phyloP scores from a whole-genome alignment of 2,329 filamentous ascomycete species.

The Colletotrichum sp. region DNA sequence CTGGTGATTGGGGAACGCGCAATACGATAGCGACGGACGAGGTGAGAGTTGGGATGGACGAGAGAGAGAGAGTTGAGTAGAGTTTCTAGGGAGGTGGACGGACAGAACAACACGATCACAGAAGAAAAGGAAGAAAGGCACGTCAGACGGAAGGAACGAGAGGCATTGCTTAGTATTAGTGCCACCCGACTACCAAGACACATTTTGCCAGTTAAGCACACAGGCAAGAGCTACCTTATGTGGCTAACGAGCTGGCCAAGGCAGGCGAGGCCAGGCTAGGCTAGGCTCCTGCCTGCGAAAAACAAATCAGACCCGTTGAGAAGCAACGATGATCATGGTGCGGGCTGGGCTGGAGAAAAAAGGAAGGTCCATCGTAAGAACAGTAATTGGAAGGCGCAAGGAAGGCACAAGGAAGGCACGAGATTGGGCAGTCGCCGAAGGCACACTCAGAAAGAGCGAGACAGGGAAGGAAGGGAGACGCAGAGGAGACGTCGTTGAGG shows the following conservation, averaged over 20 bases:
- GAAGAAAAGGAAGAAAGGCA: neutral
- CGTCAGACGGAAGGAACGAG: neutral
- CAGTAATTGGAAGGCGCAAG: neutral
- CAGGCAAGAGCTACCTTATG: neutral
- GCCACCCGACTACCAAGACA: neutral
- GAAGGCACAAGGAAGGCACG: neutral
- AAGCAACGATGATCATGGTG: neutral
- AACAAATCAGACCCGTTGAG: neutral
- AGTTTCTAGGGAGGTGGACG: neutral
- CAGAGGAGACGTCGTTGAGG: neutral
- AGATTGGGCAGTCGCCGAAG: neutral
- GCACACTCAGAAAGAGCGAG: neutral
- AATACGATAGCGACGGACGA: neutral
- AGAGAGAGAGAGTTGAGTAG: neutral
- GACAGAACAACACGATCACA: neutral
- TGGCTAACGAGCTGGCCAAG: neutral
- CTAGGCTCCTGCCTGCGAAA: neutral
- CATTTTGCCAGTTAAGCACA: neutral
- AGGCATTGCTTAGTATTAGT: neutral
- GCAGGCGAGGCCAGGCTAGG: neutral
- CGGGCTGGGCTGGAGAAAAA: neutral
- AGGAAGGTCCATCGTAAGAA: neutral
- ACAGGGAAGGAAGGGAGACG: neutral
- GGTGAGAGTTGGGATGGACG: neutral
- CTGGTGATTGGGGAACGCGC: neutral